Conservation (phyloP, 2,329 filamentous ascomycete genomes). For the Coleophoma crateriformis region DNA sequence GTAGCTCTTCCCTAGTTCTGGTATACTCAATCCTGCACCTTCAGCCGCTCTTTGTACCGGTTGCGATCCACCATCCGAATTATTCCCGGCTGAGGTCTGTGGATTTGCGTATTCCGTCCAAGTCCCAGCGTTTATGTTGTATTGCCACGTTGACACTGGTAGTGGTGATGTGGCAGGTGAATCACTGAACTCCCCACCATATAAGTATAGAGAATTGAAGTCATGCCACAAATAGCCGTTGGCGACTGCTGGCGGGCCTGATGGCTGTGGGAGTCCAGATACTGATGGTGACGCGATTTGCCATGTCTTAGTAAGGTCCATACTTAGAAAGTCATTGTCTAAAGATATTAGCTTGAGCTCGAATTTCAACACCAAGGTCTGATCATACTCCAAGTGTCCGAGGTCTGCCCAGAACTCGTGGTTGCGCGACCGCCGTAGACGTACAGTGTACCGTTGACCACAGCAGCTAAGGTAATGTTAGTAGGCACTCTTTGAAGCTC, state of each 20-base stretch:
- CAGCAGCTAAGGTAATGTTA: constrained; percentile 37
- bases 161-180: constrained; percentile 49
- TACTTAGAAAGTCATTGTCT: constrained; percentile 66
- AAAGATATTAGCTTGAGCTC: background rate
- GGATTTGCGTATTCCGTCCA: constrained; percentile 62
- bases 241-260: constrained; percentile 65
- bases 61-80: constrained; percentile 48
- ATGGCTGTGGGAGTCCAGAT: constrained; percentile 56
- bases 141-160: constrained; percentile 64
- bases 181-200: constrained; percentile 70
- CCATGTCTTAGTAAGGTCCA: constrained; percentile 73
- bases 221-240: constrained; percentile 75
- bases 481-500: background rate
- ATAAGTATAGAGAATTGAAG: constrained; percentile 63
- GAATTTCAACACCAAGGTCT: background rate
- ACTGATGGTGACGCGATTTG: constrained; percentile 57
- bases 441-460: constrained; percentile 71
- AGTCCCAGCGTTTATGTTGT: constrained; percentile 49
- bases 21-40: constrained; percentile 66
- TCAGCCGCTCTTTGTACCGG: constrained; percentile 66
- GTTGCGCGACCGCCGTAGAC: constrained; percentile 69
- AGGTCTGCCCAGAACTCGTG: constrained; percentile 47
- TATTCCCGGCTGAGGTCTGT: constrained; percentile 56
- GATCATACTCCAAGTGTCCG: constrained; percentile 65
- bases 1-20: constrained; percentile 65